These are phyloP conservation scores for Solanum habrochaites DNA, from an alignment of 257 asterid species.

Conservation along the genomic window DNA sequence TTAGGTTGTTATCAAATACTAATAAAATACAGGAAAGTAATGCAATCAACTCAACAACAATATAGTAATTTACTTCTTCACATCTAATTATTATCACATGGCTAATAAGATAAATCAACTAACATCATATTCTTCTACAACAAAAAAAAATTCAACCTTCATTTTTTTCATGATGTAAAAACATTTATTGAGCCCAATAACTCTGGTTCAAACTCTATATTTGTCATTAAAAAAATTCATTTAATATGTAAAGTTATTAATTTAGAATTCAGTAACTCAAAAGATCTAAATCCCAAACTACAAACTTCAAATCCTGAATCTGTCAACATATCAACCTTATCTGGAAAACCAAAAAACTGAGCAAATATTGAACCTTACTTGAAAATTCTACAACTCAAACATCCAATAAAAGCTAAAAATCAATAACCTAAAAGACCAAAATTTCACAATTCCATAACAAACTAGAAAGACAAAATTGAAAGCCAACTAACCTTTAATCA, in stretches of 20 bases:
- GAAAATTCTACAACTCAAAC: not conserved
- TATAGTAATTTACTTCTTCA: not conserved
- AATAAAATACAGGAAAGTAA: not conserved
- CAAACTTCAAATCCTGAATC: not conserved
- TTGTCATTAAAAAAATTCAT: not conserved
- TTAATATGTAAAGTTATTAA: not conserved
- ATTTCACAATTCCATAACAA: not conserved
- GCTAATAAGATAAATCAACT: not conserved
- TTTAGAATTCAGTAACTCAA: not conserved
- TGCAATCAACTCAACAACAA: not conserved
- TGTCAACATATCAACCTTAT: not conserved
- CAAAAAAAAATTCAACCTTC: not conserved
- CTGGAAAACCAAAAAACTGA: not conserved
- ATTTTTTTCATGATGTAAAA: not conserved
- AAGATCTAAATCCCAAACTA: not conserved
- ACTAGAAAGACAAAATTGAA: not conserved
- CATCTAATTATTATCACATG: not conserved
- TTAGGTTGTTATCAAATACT: not conserved
- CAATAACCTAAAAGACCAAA: not conserved
- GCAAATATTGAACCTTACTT: not conserved
- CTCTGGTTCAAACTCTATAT: not conserved
- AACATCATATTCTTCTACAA: not conserved
- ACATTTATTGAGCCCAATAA: not conserved
- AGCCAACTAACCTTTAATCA: conserved; percentile 5
- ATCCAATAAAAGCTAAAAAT: not conserved